Evolutionary conservation across 306 rosid genomes (phyloP).

Genomic region (Ochetophila trinervis): DNA sequence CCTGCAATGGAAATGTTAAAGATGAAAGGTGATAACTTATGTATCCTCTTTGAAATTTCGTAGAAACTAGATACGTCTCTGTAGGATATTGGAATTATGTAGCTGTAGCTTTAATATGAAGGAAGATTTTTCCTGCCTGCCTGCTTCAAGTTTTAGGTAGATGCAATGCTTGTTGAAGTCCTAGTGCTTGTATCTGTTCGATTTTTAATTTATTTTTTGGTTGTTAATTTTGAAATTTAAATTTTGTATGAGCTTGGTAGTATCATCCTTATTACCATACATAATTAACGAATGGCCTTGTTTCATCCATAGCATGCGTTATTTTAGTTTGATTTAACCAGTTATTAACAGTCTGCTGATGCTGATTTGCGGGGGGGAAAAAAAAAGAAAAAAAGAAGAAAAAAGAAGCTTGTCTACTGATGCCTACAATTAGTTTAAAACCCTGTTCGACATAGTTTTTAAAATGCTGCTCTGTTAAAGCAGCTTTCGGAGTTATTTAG

Average conservation of each 20-base stretch:
- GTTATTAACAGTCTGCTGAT: no score
- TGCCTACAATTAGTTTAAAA: no score
- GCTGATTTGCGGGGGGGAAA: no score
- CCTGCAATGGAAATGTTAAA: conserved; percentile 17
- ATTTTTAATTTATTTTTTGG: conserved; percentile 14
- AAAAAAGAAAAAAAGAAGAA: no score
- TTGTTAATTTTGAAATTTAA: conserved; percentile 21
- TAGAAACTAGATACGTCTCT: conserved; percentile 9
- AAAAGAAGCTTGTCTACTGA: no score
- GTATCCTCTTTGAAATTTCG: conserved; percentile 15
- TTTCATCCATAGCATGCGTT: not conserved
- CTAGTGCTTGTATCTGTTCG: not conserved
- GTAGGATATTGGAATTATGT: conserved; percentile 26
- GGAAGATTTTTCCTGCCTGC: conserved; percentile 28
- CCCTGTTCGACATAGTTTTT: no score
- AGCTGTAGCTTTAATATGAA: conserved; percentile 23
- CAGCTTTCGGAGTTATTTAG: no score
- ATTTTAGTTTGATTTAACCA: no score
- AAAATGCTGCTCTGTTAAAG: no score
- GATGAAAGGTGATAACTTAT: conserved; percentile 22
- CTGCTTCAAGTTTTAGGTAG: conserved; percentile 21
- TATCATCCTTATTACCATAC: conserved; percentile 11
- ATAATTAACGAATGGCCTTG: conserved; percentile 21
- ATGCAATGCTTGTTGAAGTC: conserved; percentile 16
- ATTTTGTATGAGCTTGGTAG: conserved; percentile 19